phyloP scores from a whole-genome alignment of 768 basidiomycete species.

The Albatrellus ellisii region DNA sequence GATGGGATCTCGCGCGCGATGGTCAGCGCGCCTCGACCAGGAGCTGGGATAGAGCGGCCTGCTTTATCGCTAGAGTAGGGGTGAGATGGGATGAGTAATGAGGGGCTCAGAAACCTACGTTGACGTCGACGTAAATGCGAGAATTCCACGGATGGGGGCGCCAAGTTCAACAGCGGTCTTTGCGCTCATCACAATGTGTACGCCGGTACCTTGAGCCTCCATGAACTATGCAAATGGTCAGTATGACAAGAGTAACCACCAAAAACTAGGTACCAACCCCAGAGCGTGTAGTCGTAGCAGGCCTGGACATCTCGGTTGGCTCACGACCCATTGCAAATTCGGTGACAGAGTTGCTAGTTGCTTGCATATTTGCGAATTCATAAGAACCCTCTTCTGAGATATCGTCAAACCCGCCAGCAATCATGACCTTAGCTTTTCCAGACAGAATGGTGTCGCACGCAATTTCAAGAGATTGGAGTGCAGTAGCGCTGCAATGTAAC shows the following conservation, averaged over 20 bases:
- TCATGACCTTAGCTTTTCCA: constrained; percentile 98
- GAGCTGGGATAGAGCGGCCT: constrained; percentile 94
- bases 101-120: constrained; percentile 40
- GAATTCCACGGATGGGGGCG: constrained; percentile 82
- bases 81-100: neutral
- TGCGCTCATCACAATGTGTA: constrained; percentile 95
- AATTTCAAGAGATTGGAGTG: constrained; percentile 94
- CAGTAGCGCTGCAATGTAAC: constrained; percentile 59
- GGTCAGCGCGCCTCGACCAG: constrained; percentile 84
- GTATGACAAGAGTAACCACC: neutral
- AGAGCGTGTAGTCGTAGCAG: constrained; percentile 89
- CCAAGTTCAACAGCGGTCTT: constrained; percentile 93
- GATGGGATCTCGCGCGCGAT: constrained; percentile 79
- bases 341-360: constrained; percentile 91
- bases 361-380: constrained; percentile 99
- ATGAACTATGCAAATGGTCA: constrained; percentile 47
- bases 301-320: constrained; percentile 97
- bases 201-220: constrained; percentile 95
- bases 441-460: constrained; percentile 91
- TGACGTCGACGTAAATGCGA: constrained; percentile 93
- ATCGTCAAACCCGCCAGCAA: constrained; percentile 97
- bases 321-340: constrained; percentile 99
- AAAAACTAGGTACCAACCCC: constrained; percentile 41
- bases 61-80: constrained; percentile 73
- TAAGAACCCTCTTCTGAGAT: constrained; percentile 96